Conservation (phyloP, 768 basidiomycete genomes). For the Agaricus blazei region DNA sequence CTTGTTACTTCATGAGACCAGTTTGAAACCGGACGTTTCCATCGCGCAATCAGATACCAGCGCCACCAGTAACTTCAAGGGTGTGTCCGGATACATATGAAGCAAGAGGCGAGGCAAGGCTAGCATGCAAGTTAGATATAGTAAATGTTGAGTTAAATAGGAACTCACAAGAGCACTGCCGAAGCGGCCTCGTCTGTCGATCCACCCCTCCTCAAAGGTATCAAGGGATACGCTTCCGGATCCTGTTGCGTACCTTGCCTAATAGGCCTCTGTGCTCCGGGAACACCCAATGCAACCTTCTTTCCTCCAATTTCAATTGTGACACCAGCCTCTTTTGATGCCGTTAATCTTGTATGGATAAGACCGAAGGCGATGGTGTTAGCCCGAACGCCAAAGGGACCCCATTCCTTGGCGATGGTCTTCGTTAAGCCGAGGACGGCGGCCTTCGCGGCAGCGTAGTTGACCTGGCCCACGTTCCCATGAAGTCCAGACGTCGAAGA, state of each 20-base stretch:
- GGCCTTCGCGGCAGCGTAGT: constrained; percentile 77
- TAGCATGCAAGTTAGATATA: constrained; percentile 19
- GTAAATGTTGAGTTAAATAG: background rate
- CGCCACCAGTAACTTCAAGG: constrained; percentile 78
- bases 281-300: constrained; percentile 79
- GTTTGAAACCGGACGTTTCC: background rate
- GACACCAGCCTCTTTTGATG: constrained; percentile 71
- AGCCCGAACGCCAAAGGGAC: constrained; percentile 72
- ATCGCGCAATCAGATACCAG: constrained; percentile 51
- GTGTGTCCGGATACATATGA: constrained; percentile 82
- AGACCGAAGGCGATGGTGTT: constrained; percentile 79
- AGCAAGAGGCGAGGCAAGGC: constrained; percentile 74
- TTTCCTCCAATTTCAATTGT: constrained; percentile 79
- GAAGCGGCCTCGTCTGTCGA: constrained; percentile 73
- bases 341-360: constrained; percentile 78
- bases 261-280: constrained; percentile 40
- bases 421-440: constrained; percentile 79
- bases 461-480: constrained; percentile 82
- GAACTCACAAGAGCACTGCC: constrained; percentile 69
- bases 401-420: constrained; percentile 88
- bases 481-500: constrained; percentile 81
- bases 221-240: constrained; percentile 32
- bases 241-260: constrained; percentile 17
- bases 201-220: constrained; percentile 66
- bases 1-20: background rate